Percentiles rank a stretch among this genome's conserved stretches.
These are phyloP conservation scores for Claviceps capensis DNA, from an alignment of 2,329 filamentous ascomycete genomes.

Conservation along the genomic window DNA sequence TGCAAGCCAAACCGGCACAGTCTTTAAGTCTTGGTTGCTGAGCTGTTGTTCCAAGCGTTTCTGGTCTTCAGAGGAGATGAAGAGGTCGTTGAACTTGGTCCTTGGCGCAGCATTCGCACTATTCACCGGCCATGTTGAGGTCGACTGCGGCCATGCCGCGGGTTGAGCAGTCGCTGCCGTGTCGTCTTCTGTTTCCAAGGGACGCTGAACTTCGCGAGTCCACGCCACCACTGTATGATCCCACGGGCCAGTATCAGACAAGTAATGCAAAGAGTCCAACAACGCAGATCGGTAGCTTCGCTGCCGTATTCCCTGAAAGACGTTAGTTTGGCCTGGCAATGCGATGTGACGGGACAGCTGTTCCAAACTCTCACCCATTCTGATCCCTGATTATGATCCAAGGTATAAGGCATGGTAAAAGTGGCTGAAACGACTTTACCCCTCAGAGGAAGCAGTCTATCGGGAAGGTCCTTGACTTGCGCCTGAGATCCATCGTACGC, in stretches of 20 bases:
- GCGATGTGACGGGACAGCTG: not conserved
- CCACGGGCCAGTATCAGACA: constrained; percentile 73
- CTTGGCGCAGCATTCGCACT: not conserved
- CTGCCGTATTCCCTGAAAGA: constrained; percentile 2
- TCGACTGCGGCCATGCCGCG: not conserved
- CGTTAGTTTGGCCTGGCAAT: not conserved
- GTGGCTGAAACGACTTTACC: constrained; percentile 1
- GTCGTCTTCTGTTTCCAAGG: constrained; percentile 12
- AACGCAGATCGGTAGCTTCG: constrained; percentile 78
- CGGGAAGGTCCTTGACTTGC: not conserved
- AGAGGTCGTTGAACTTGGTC: constrained; percentile 2
- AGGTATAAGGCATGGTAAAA: constrained; percentile 2
- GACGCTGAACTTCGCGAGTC: constrained; percentile 64
- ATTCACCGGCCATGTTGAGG: not conserved
- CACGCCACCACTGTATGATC: constrained; percentile 85
- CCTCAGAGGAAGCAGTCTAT: not conserved
- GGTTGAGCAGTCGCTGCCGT: not conserved
- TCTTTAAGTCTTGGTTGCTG: constrained; percentile 56
- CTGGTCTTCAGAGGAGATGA: constrained; percentile 50
- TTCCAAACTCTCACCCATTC: not conserved
- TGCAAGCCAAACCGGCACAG: constrained; percentile 76
- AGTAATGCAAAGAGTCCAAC: constrained; percentile 76
- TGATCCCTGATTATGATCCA: constrained; percentile 1
- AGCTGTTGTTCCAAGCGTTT: constrained; percentile 60
- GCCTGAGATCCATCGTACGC: not conserved